These are phyloP conservation scores for Metschnikowia arizonensis DNA, from an alignment of 805 yeast species.

Conservation along the genomic window DNA sequence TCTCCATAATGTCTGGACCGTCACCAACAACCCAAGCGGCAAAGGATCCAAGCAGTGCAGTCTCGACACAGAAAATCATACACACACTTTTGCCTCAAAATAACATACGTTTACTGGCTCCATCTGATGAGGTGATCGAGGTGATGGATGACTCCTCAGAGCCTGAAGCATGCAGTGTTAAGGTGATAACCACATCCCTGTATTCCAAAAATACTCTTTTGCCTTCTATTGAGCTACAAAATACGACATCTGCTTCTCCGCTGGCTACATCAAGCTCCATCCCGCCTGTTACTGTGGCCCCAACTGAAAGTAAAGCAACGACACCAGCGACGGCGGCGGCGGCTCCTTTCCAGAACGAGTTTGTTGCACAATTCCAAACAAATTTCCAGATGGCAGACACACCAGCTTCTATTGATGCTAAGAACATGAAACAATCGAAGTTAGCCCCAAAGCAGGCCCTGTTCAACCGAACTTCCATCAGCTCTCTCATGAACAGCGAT, in stretches of 20 bases:
- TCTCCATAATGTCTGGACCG: background rate
- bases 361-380: constrained; percentile 25
- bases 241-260: background rate
- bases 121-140: constrained; percentile 1
- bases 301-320: background rate
- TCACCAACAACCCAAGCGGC: background rate
- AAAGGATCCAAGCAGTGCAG: constrained; percentile 1
- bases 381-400: constrained; percentile 20
- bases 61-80: constrained; percentile 1
- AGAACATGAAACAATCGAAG: constrained; percentile 1
- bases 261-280: background rate
- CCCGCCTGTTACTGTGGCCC: background rate
- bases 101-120: background rate
- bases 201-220: background rate
- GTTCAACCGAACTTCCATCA: constrained; percentile 34
- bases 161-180: background rate
- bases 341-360: background rate
- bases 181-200: background rate
- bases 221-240: background rate
- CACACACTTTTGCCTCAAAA: background rate
- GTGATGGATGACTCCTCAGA: background rate
- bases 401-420: background rate
- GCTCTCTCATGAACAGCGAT: constrained; percentile 38
- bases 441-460: constrained; percentile 7
- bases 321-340: background rate